phyloP scores from a whole-genome alignment of 768 basidiomycete genomes.

The Agrocybe praecox region DNA sequence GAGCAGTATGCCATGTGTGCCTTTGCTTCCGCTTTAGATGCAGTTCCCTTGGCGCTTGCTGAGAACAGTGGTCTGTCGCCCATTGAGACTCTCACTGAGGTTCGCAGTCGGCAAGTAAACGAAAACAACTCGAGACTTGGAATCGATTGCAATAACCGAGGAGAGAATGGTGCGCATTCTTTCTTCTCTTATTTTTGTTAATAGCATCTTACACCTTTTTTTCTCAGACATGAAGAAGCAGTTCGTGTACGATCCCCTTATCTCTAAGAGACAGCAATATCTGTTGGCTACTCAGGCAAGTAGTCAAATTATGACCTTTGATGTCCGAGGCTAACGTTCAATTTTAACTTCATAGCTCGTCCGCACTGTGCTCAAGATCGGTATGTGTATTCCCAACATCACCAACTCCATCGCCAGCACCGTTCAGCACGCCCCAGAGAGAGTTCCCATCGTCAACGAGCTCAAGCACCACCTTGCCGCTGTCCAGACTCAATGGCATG shows the following conservation, averaged over 20 bases:
- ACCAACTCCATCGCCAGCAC: constrained; percentile 38
- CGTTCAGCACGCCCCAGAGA: constrained; percentile 25
- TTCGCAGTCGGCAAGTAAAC: constrained; percentile 89
- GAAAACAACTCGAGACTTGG: constrained; percentile 87
- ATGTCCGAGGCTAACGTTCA: constrained; percentile 1
- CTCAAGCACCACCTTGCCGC: constrained; percentile 6
- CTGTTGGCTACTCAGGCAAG: constrained; percentile 92
- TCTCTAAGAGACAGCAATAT: constrained; percentile 97
- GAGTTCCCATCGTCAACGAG: not conserved
- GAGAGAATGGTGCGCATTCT: constrained; percentile 79
- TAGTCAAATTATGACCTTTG: not conserved
- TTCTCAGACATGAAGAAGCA: constrained; percentile 98
- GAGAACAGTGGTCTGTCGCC: constrained; percentile 97
- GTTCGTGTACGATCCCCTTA: constrained; percentile 95
- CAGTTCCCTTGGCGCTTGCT: constrained; percentile 93
- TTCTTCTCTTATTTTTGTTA: not conserved
- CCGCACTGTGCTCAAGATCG: constrained; percentile 86
- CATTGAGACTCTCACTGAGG: constrained; percentile 95
- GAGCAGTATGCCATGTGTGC: constrained; percentile 99
- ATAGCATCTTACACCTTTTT: not conserved
- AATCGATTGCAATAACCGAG: constrained; percentile 88
- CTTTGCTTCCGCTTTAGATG: constrained; percentile 94
- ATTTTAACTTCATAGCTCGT: constrained; percentile 55
- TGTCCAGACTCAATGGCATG: constrained; percentile 44
- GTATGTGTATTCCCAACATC: constrained; percentile 47